Conservation (phyloP, 208 protist species). For the Zelonia costaricensis region DNA sequence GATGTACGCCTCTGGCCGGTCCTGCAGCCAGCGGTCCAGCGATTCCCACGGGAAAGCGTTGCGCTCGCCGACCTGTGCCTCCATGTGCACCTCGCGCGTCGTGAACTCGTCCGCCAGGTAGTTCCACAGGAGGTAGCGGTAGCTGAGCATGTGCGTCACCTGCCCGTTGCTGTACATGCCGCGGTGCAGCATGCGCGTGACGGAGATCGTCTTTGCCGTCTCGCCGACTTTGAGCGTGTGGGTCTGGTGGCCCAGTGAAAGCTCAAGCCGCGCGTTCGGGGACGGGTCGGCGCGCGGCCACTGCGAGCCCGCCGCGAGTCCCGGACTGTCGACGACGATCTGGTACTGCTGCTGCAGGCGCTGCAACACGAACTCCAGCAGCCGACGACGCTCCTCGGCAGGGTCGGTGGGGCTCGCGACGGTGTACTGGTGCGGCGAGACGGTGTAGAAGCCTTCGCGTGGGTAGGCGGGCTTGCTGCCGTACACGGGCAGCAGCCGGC, state of each 20-base stretch:
- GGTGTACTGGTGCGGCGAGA: conserved; percentile 79
- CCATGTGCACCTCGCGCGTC: conserved; percentile 54
- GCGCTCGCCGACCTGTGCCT: conserved; percentile 66
- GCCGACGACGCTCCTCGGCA: conserved; percentile 30
- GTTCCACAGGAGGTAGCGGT: conserved; percentile 81
- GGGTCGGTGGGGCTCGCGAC: conserved; percentile 29
- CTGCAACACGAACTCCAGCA: conserved; percentile 84
- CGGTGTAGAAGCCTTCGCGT: conserved; percentile 72
- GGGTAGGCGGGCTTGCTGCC: conserved; percentile 74
- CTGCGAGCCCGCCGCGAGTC: conserved; percentile 25
- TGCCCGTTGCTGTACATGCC: conserved; percentile 83
- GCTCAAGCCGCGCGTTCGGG: conserved; percentile 64
- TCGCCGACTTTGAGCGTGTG: conserved; percentile 83
- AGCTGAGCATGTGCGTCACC: conserved; percentile 67
- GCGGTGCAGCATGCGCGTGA: conserved; percentile 78
- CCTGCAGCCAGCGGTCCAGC: conserved; percentile 75
- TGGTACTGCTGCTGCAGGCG: conserved; percentile 87
- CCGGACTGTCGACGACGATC: conserved; percentile 66
- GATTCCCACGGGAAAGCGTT: conserved; percentile 66
- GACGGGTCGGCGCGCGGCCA: conserved; percentile 49
- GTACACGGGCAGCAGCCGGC: conserved; percentile 75
- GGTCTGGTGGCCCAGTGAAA: conserved; percentile 85
- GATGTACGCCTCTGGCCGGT: conserved; percentile 45
- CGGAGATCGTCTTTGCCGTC: conserved; percentile 63
- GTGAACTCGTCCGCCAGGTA: conserved; percentile 62